These are phyloP conservation scores for Venturia nashicola DNA, from an alignment of 2,329 filamentous ascomycete species.

Conservation along the genomic window DNA sequence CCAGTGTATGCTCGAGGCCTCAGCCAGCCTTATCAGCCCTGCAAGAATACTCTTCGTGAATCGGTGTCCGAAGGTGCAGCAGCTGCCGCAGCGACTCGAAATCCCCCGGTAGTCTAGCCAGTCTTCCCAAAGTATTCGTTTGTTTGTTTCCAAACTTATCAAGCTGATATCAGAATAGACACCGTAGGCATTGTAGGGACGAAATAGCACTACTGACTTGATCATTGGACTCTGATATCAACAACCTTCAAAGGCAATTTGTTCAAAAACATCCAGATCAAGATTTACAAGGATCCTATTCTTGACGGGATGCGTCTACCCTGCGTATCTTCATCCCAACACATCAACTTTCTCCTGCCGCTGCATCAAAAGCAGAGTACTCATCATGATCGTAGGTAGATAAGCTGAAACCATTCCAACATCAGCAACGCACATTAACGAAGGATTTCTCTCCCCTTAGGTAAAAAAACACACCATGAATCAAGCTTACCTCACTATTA, in stretches of 20 bases:
- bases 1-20: background rate
- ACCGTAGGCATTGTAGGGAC: background rate
- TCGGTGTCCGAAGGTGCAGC: background rate
- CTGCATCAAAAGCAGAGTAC: background rate
- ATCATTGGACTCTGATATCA: background rate
- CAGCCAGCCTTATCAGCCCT: background rate
- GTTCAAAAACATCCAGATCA: background rate
- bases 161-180: background rate
- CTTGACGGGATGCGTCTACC: background rate
- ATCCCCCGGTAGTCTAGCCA: background rate
- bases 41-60: background rate
- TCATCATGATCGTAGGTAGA: background rate
- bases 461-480: no score
- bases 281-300: background rate
- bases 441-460: background rate
- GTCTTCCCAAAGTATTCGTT: background rate
- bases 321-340: background rate
- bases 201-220: background rate
- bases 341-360: background rate
- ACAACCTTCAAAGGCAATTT: background rate
- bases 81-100: background rate
- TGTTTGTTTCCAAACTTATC: background rate
- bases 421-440: background rate
- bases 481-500: background rate
- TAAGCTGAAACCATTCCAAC: background rate